A percentile compares a stretch with the other conserved stretches of the same genome.
Evolutionary conservation across 83 land plant species (phyloP).

Genomic region (Thuja plicata): DNA sequence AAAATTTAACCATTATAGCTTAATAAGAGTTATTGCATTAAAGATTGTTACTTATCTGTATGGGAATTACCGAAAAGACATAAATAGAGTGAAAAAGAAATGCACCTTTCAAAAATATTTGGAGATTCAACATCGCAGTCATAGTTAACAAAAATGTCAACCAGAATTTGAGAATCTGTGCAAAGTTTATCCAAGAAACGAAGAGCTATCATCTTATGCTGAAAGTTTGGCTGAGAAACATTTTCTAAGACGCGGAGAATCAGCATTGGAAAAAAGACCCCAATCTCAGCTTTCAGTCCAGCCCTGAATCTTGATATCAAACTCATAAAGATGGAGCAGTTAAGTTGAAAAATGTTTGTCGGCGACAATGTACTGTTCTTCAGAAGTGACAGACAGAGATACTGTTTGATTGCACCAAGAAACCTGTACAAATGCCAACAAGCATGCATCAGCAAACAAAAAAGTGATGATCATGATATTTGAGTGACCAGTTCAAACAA

Average conservation of each 20-base stretch:
- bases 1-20: not conserved
- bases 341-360: constrained; percentile 89
- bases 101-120: constrained; percentile 95
- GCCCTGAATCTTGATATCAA: constrained; percentile 85
- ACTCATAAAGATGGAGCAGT: constrained; percentile 87
- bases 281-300: constrained; percentile 92
- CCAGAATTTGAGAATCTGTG: constrained; percentile 77
- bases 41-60: not conserved
- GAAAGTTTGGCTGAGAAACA: constrained; percentile 88
- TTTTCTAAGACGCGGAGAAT: constrained; percentile 93
- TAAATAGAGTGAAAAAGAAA: not conserved
- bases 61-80: not conserved
- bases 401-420: constrained; percentile 85
- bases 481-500: not conserved
- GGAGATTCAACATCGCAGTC: constrained; percentile 97
- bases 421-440: constrained; percentile 52
- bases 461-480: not conserved
- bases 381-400: constrained; percentile 86
- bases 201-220: constrained; percentile 90
- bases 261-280: constrained; percentile 98
- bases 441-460: not conserved
- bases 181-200: constrained; percentile 78
- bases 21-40: not conserved
- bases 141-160: constrained; percentile 97
- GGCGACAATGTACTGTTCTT: constrained; percentile 90